Evolutionary conservation across 2,329 filamentous ascomycete genomes (phyloP).

Genomic region (Stemphylium lycopersici): DNA sequence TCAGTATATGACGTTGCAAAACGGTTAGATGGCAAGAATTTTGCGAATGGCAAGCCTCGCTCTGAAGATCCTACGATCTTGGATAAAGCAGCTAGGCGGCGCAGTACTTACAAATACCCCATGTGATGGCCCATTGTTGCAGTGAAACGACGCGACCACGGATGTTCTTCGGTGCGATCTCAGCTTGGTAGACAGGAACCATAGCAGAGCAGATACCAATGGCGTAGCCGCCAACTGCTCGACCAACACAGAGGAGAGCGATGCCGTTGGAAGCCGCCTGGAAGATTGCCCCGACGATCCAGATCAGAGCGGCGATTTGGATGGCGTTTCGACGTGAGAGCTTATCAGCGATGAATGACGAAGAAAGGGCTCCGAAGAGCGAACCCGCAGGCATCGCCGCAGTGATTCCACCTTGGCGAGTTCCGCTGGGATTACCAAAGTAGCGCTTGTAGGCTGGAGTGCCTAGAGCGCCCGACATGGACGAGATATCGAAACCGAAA

Average conservation of each 20-base stretch:
- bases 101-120: slow-evolving; percentile 48
- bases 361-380: slow-evolving; percentile 54
- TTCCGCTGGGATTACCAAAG: slow-evolving; percentile 44
- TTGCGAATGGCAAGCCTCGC: too few species aligned
- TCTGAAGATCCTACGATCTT: slow-evolving; percentile 22
- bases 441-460: slow-evolving; percentile 48
- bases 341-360: slow-evolving; percentile 55
- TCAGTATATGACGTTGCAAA: slow-evolving; percentile 43
- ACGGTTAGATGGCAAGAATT: slow-evolving; percentile 13
- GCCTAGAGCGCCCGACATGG: slow-evolving; percentile 49
- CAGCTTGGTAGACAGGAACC: slow-evolving; percentile 91
- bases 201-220: slow-evolving; percentile 91
- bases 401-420: slow-evolving; percentile 53
- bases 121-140: slow-evolving; percentile 71
- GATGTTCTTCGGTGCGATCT: slow-evolving; percentile 64
- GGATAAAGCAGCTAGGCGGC: slow-evolving; percentile 22
- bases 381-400: slow-evolving; percentile 58
- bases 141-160: slow-evolving; percentile 66
- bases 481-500: slow-evolving; percentile 50
- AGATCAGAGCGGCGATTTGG: slow-evolving; percentile 53
- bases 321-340: slow-evolving; percentile 54
- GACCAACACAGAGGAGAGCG: slow-evolving; percentile 55
- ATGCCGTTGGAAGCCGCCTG: slow-evolving; percentile 49
- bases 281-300: slow-evolving; percentile 54
- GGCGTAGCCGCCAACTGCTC: slow-evolving; percentile 82